Percentiles rank a stretch among this genome's conserved stretches.
Evolutionary conservation across 2,329 filamentous ascomycete species (phyloP).

Genomic region (Xylariaceae sp.): DNA sequence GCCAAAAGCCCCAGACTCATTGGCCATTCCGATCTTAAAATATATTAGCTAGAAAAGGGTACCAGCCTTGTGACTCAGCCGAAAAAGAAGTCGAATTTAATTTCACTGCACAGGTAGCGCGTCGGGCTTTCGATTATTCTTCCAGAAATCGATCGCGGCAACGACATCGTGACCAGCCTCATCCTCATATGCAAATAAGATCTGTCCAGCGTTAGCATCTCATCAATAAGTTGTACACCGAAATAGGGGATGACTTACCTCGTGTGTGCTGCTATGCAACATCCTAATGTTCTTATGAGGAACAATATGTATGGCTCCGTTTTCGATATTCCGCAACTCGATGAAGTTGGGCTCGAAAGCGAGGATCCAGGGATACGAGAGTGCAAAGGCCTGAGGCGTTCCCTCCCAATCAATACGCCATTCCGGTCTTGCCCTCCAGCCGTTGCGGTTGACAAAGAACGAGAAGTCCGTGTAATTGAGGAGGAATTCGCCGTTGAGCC

Average conservation of each 20-base stretch:
- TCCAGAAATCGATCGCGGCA: conserved; percentile 96
- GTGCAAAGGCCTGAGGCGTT: conserved; percentile 81
- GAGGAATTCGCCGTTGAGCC: conserved; percentile 92
- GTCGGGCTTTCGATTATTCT: conserved; percentile 53
- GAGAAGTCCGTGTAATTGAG: conserved; percentile 98
- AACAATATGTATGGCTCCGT: conserved; percentile 88
- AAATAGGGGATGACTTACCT: too few species aligned
- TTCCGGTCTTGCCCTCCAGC: conserved; percentile 91
- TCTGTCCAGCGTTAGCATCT: conserved; percentile 49
- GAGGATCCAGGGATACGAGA: conserved; percentile 94
- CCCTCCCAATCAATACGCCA: conserved; percentile 99
- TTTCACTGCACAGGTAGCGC: conserved; percentile 23
- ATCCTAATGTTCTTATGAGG: conserved; percentile 95
- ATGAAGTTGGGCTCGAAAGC: conserved; percentile 98
- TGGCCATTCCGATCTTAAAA: conserved; percentile 13
- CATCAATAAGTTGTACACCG: too few species aligned
- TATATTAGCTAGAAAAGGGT: conserved; percentile 8
- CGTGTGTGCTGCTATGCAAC: conserved; percentile 93
- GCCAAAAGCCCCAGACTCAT: conserved; percentile 10
- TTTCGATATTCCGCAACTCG: conserved; percentile 93
- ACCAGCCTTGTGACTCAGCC: conserved; percentile 8
- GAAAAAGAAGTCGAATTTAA: conserved; percentile 8
- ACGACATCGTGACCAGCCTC: conserved; percentile 90
- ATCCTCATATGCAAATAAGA: conserved; percentile 95
- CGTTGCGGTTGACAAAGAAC: conserved; percentile 98